Base-by-base conservation (phyloP, 2,329 filamentous ascomycete species). In the Cucurbitaria berberidis region DNA sequence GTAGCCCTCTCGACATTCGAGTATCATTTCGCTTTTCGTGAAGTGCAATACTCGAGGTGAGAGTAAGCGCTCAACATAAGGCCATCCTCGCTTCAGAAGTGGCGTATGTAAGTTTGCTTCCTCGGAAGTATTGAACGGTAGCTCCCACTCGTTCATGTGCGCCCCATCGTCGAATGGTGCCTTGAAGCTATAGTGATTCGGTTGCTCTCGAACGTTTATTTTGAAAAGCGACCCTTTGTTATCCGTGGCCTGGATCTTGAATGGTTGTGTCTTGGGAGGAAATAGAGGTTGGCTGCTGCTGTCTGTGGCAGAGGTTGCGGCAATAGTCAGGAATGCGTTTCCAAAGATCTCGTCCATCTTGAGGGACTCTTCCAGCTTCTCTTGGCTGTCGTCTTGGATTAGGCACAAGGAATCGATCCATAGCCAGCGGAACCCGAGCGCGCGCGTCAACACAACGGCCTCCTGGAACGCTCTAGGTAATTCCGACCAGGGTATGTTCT, bases 351-450 rank as follows among this genome's bases (percentile, higher is more conserved):
- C 51, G 44, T 68, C 68, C 60, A 72, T 63, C 9, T 60, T 50
- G 26, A 68, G 50, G 18, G 70, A 67, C 32, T 67, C 66, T 42
- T 67, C 59, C 7, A 66, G 54, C 45, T 65, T 72, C 16, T 71
- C 62, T 7, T 57, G 43, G 16, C 40, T 42, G 38, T 73, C 70
- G 41, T 73, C 68, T 49, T 74, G 71, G 11, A 72, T 26, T 1
- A 74, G 59, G 50, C 71, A 74, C 10, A 74, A 49, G 3, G 66
- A 58, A 49, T 76, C 74, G 30, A 75, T 70, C 66, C 72, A 76
- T 0, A 76, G 56, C 55, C 68, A 75, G 5, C 67, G 66, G 36
- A 75, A 63, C 3, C 71, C 71, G n/a, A 75, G 60, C 26, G 68
- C 63, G 29, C 68, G 61, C 2, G 74, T 73, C n/a, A 74, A 59